Percentiles rank a stretch among this genome's conserved stretches.
phyloP scores from a whole-genome alignment of 768 basidiomycete species.

The Boletus rubescentipes region DNA sequence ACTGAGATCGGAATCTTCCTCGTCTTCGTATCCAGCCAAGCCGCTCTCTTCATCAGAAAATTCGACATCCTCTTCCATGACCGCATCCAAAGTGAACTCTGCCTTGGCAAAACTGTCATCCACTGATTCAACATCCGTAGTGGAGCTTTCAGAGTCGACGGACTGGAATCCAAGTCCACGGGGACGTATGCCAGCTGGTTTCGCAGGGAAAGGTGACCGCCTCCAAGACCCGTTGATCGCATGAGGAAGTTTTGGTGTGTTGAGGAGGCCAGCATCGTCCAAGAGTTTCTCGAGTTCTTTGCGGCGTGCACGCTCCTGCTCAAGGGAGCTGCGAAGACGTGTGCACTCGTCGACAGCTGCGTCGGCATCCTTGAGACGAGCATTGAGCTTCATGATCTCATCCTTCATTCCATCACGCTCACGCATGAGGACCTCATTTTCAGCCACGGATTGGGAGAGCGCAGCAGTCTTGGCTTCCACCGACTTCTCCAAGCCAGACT shows the following conservation, averaged over 20 bases:
- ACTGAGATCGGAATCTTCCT: slow-evolving; percentile 55
- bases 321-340: slow-evolving; percentile 32
- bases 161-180: slow-evolving; percentile 56
- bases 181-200: slow-evolving; percentile 32
- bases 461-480: slow-evolving; percentile 36
- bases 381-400: slow-evolving; percentile 28
- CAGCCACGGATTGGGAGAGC: slow-evolving; percentile 30
- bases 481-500: slow-evolving; percentile 51
- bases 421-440: slow-evolving; percentile 23
- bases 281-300: slow-evolving; percentile 56
- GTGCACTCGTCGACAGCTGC: slow-evolving; percentile 25
- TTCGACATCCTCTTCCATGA: slow-evolving; percentile 54
- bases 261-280: slow-evolving; percentile 42
- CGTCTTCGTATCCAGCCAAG: slow-evolving; percentile 69
- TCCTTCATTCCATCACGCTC: slow-evolving; percentile 32
- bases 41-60: slow-evolving; percentile 48
- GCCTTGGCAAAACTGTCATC: slow-evolving; percentile 44
- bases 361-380: slow-evolving; percentile 32
- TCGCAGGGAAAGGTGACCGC: slow-evolving; percentile 20
- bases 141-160: slow-evolving; percentile 62
- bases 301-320: slow-evolving; percentile 41
- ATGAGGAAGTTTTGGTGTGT: slow-evolving; percentile 41
- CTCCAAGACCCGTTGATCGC: slow-evolving; percentile 12
- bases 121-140: slow-evolving; percentile 65
- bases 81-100: slow-evolving; percentile 52